Evolutionary conservation across 805 yeast genomes (phyloP), one percentile per base, ranked within the genome.

Genomic region (Cephaloascus fragrans): DNA sequence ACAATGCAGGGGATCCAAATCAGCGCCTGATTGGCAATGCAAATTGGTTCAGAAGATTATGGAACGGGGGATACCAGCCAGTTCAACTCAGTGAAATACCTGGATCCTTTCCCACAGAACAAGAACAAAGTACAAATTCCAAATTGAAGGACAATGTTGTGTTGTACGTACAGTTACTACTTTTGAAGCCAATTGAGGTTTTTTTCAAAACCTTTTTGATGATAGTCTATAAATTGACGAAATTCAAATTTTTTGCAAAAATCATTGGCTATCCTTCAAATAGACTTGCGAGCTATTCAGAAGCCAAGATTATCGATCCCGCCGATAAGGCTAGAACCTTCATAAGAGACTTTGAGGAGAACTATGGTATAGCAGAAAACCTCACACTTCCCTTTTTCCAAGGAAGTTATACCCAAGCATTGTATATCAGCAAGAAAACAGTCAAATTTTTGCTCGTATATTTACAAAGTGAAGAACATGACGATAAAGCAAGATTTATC

Each of bases 331-430:
- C 77, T 1, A 63, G 69, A 38, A 61, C 67, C 41, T 77, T 79
- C 47, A 62, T 69, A 20, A 55, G 69, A 18, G 67, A 64, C 18
- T 67, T 80, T 37, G 80, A 77, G 49, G 80, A 75, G 45, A 59
- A 43, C 47, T 47, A 42, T 37, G 52, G 47, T 18, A 42, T 43
- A 35, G 37, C 39, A 14, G 15, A 50, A 18, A 28, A 14, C 32
- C 14, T 31, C 18, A 18, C 5, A 16, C 69, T 69, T 38, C 71
- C 59, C 38, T 80, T 84, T 47, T 70, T 74, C 41, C 78, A 76
- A 48, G 88, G 88, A 14, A 81, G 94, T 28, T 90, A 88, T 59
- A 77, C 89, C 2, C 80, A 81, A 41, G 89, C 96, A 2, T 61
- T 89, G 39, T 78, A 73, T 49, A 64, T 70, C 49, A 83, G 93